Evolutionary conservation across 306 rosid species (phyloP), one percentile per base, ranked within the genome.

Genomic region (Cucurbita ficifolia): DNA sequence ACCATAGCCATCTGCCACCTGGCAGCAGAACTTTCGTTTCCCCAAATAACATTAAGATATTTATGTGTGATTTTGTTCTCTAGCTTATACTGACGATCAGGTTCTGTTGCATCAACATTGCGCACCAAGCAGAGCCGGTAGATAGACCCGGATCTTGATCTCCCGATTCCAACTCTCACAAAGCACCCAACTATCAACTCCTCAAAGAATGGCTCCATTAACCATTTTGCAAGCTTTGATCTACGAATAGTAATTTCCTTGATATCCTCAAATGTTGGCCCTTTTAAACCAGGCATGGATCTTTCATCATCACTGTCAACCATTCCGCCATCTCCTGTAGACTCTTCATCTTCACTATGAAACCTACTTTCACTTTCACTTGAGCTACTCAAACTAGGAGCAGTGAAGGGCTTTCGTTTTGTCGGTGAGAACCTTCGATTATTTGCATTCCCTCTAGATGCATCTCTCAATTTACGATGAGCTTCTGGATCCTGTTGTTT

Each of bases 1-100:
- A 89, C 79, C 99, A 88, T 91, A 67, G 99, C 95, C 99, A 94
- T 94, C 88, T 94, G 97, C 97, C 97, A 94, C 86, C 99, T 91
- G 3, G 97, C 95, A 70, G 96, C 91, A 46, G 95, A 85, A 71
- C 78, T 79, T 69, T 94, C 99, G 82, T 89, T 94, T 49, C 99
- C 99, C 97, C 99, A 94, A 48, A 86, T 83, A 59, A 87, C 83
- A 83, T 94, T 94, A 61, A 94, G 82, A 83, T 90, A 94, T 84
- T 91, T 94, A 76, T 84, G 77, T 2, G 99, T 94, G 57, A 72
- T 84, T 82, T 78, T 91, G 79, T 89, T 94, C 79, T 89, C 99
- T 40, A 94, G 77, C 59, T 81, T 86, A 82, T 94, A 94, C 74
- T 82, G 85, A 72, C 95, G 80, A 46, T 86, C 89, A 59, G 91